phyloP scores from a whole-genome alignment of 164 flowering plant genomes.

The Vitis rotundifolia region DNA sequence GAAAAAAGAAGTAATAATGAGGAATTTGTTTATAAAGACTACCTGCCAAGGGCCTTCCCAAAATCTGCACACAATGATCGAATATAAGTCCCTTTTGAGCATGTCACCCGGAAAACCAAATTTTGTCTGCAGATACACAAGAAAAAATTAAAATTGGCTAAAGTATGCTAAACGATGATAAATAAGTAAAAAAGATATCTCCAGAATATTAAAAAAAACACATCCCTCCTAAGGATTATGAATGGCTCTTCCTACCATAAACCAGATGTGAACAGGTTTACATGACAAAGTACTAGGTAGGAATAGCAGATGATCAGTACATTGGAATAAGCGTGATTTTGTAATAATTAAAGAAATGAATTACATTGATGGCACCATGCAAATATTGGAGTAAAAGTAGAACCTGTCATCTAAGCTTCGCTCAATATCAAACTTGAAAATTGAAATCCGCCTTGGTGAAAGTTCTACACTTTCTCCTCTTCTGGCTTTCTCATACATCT shows the following conservation, averaged over 20 bases:
- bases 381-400: slow-evolving; percentile 3
- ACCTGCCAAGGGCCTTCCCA: slow-evolving; percentile 92
- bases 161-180: neutral
- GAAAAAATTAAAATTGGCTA: neutral
- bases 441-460: slow-evolving; percentile 83
- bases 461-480: slow-evolving; percentile 93
- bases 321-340: neutral
- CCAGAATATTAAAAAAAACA: neutral
- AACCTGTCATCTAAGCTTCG: slow-evolving; percentile 95
- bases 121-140: slow-evolving; percentile 67
- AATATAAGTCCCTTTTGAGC: slow-evolving; percentile 97
- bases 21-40: neutral
- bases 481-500: slow-evolving; percentile 97
- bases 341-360: neutral
- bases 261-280: too few relatives aligned
- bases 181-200: neutral
- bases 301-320: neutral
- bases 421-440: slow-evolving; percentile 86
- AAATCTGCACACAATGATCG: slow-evolving; percentile 94
- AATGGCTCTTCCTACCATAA: too few relatives aligned
- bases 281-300: neutral
- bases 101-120: slow-evolving; percentile 80
- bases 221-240: neutral
- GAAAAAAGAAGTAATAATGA: neutral
- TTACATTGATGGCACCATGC: neutral